Percentiles rank a stretch among this genome's conserved stretches.
Conservation (phyloP, 495 filamentous ascomycete species). For the Podospora didyma region DNA sequence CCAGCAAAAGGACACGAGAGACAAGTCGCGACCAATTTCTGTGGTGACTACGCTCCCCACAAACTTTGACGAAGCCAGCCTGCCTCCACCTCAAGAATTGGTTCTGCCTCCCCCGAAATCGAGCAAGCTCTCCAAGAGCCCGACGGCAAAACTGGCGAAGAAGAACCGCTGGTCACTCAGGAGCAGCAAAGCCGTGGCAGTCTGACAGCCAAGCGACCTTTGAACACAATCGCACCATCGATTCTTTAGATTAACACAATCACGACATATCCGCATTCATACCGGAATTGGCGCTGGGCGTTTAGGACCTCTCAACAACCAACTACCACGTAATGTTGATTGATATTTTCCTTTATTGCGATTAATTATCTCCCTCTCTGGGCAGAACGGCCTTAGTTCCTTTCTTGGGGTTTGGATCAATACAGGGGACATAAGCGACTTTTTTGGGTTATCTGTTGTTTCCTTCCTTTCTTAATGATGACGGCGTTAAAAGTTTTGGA, state of each 20-base stretch:
- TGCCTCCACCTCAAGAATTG: conserved; percentile 11
- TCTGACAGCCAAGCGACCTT: conserved; percentile 2
- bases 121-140: conserved; percentile 23
- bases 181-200: conserved; percentile 19
- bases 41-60: conserved; percentile 12
- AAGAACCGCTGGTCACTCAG: conserved; percentile 24
- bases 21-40: conserved; percentile 7
- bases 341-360: not conserved
- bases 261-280: too few species aligned
- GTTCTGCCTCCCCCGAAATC: conserved; percentile 11
- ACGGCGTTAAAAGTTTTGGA: conserved; percentile 3
- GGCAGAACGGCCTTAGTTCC: not conserved
- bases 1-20: not conserved
- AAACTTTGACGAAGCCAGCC: conserved; percentile 13
- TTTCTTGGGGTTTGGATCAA: not conserved
- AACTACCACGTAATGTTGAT: too few species aligned
- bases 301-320: too few species aligned
- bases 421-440: not conserved
- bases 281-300: too few species aligned
- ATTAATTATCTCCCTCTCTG: not conserved
- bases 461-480: conserved; percentile 7
- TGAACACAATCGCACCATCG: not conserved
- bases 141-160: conserved; percentile 15
- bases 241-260: not conserved
- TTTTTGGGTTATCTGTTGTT: not conserved